Conservation (phyloP, 805 yeast species). For the Suhomyces faveliae region DNA sequence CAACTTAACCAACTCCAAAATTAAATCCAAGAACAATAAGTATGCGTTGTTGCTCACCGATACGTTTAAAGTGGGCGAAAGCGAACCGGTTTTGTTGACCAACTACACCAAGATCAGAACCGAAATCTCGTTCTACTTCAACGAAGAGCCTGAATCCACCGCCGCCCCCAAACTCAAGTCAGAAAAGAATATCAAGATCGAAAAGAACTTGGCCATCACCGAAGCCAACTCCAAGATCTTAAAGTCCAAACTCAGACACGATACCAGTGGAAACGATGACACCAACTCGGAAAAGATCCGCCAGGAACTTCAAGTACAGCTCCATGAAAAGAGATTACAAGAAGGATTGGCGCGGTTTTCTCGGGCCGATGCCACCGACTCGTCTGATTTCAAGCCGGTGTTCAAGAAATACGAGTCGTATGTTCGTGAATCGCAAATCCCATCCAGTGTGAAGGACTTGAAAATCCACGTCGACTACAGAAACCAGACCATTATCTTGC, state of each 20-base stretch:
- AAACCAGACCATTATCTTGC: conserved; percentile 84
- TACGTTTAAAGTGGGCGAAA: conserved; percentile 67
- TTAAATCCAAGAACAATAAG: conserved; percentile 48
- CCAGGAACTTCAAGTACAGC: conserved; percentile 75
- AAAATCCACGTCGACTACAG: conserved; percentile 84
- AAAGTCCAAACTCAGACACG: conserved; percentile 77
- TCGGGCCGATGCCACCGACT: conserved; percentile 71
- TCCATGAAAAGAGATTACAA: conserved; percentile 82
- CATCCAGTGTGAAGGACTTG: conserved; percentile 76
- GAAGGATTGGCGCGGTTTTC: conserved; percentile 83
- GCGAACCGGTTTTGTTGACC: conserved; percentile 65
- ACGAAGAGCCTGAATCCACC: conserved; percentile 49
- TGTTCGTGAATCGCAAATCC: conserved; percentile 89
- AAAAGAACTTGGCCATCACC: conserved; percentile 26
- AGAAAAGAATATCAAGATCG: conserved; percentile 37
- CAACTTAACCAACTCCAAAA: conserved; percentile 49
- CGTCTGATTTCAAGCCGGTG: conserved; percentile 60
- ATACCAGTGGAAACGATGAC: conserved; percentile 70
- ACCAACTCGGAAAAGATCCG: conserved; percentile 70
- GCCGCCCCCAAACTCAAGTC: conserved; percentile 31
- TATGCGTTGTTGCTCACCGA: conserved; percentile 79
- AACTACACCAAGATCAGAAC: conserved; percentile 67
- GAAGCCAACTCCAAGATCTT: conserved; percentile 61
- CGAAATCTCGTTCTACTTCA: conserved; percentile 82
- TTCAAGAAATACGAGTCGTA: conserved; percentile 94